Percentiles rank a stretch among this genome's conserved stretches.
phyloP scores from a whole-genome alignment of 108 stramenopile genomes.

The Epipyxis sp. region DNA sequence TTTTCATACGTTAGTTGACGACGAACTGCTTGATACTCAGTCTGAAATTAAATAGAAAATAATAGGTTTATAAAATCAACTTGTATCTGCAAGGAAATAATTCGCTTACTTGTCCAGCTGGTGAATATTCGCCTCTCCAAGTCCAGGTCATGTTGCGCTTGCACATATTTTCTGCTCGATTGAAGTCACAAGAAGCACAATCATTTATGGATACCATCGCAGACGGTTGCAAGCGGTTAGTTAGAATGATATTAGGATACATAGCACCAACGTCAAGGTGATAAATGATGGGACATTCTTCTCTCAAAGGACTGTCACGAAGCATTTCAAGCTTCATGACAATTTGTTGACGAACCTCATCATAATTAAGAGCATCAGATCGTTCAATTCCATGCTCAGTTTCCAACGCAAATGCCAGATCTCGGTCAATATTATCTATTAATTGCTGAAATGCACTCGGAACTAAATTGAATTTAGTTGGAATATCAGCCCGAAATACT shows the following conservation, averaged over 20 bases:
- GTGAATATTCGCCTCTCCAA: constrained; percentile 94
- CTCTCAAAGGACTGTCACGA: constrained; percentile 80
- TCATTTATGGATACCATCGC: constrained; percentile 90
- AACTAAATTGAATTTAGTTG: constrained; percentile 85
- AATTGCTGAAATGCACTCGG: constrained; percentile 85
- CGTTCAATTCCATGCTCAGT: constrained; percentile 87
- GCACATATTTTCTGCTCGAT: constrained; percentile 84
- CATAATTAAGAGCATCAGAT: constrained; percentile 85
- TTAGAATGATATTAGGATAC: constrained; percentile 99
- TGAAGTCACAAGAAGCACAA: constrained; percentile 96
- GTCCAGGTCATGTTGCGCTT: constrained; percentile 96
- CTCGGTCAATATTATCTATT: constrained; percentile 94
- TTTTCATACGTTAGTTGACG: constrained; percentile 82
- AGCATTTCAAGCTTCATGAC: constrained; percentile 86
- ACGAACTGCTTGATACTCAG: constrained; percentile 76
- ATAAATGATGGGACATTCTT: constrained; percentile 89
- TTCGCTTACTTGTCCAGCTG: no score
- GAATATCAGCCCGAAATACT: constrained; percentile 90
- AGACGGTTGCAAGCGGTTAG: constrained; percentile 93
- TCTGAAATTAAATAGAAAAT: no score
- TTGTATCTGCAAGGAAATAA: no score
- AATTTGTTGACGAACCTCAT: constrained; percentile 79
- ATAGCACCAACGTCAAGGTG: constrained; percentile 97
- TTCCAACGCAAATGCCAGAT: constrained; percentile 91
- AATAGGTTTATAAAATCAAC: no score